Conservation (phyloP, 441 rosid genomes). For the Eruca vesicaria region DNA sequence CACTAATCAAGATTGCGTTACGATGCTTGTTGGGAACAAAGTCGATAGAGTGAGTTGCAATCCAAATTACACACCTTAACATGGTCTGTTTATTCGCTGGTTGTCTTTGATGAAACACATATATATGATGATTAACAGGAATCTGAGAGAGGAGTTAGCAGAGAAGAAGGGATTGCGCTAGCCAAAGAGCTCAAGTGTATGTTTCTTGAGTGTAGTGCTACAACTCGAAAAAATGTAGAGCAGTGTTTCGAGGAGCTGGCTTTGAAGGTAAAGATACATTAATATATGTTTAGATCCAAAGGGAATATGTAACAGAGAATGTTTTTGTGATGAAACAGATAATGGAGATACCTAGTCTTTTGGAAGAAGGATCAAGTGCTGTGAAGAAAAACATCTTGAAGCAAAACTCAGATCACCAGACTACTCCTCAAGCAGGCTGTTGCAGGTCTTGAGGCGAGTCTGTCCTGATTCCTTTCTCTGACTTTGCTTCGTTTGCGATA, state of each 20-base stretch:
- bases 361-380: slow-evolving; percentile 76
- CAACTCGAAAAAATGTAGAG: slow-evolving; percentile 60
- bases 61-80: neutral
- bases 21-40: slow-evolving; percentile 71
- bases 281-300: neutral
- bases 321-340: slow-evolving; percentile 46
- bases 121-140: slow-evolving; percentile 41
- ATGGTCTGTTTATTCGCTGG: neutral
- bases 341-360: slow-evolving; percentile 87
- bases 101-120: slow-evolving; percentile 11
- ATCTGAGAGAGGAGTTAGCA: slow-evolving; percentile 60
- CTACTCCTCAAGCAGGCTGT: slow-evolving; percentile 39
- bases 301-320: slow-evolving; percentile 35
- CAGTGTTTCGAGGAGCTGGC: slow-evolving; percentile 67
- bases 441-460: slow-evolving; percentile 32
- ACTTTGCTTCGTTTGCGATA: slow-evolving; percentile 8
- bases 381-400: slow-evolving; percentile 68
- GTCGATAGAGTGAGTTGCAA: slow-evolving; percentile 54
- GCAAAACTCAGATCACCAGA: slow-evolving; percentile 58
- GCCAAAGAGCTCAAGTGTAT: slow-evolving; percentile 55
- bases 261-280: slow-evolving; percentile 41
- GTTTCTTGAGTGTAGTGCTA: slow-evolving; percentile 68
- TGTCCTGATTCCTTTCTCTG: neutral
- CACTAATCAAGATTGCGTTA: slow-evolving; percentile 56
- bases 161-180: slow-evolving; percentile 56